Evolutionary conservation across 495 filamentous ascomycete genomes (phyloP), one percentile per base, ranked within the genome.

Genomic region (Aspergillus kassunensis): DNA sequence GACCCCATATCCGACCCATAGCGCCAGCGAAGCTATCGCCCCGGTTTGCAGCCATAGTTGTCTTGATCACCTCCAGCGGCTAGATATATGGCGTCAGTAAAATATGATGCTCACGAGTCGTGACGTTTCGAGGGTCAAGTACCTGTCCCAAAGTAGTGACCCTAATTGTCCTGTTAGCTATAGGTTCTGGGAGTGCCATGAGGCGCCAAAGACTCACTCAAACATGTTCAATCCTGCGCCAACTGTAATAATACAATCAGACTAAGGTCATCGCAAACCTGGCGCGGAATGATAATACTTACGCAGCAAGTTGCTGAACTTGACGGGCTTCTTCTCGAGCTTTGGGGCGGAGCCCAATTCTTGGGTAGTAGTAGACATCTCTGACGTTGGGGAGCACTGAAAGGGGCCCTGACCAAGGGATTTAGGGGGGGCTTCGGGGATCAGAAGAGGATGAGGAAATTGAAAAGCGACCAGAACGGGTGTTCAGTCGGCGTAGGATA

Each of bases 271-370:
- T 40, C 13, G 4, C 12, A 3, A 4, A 6, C n/a, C 9, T 13
- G 20, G 23, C 10, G 23, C 24, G 24, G 11, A 25, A 27, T n/a
- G 13, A 39, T 21, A 8, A 41, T 44, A 75, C 81, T 67, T 69
- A 85, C 82, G 80, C 63, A 98, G 78, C 80, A 98, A 74, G 75
- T 97, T 98, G 77, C 90, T 96, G 82, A 97, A 97, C 83, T 96
- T 97, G 80, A 98, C 84, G 55, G 95, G 95, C 83, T 98, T 97
- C 87, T 97, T 97, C 86, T 96, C 91, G 61, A 91, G 76, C 75
- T 69, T 78, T 43, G 56, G 65, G 55, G 35, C 57, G 16, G 65
- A 56, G 63, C 79, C 75, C 64, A 80, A 76, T 53, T 77, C 66
- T 54, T 75, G 64, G 59, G 77, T 67, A 70, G 75, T 72, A 64